Evolutionary conservation across 2,329 filamentous ascomycete species (phyloP).

Genomic region (Aspergillus pseudoglaucus): DNA sequence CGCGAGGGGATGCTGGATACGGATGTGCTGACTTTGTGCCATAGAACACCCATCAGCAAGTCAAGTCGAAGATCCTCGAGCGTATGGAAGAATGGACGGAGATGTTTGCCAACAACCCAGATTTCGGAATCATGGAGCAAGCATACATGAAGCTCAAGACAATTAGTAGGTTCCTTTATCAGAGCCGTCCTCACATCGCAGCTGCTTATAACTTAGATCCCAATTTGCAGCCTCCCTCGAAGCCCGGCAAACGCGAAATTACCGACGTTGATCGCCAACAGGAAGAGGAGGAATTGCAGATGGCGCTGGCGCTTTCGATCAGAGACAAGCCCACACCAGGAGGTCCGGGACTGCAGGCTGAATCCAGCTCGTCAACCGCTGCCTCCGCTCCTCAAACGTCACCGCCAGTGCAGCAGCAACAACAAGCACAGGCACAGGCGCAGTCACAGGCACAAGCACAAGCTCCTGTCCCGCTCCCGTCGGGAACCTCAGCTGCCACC

Average conservation of each 20-base stretch:
- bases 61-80: conserved; percentile 95
- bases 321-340: conserved; percentile 62
- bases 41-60: conserved; percentile 84
- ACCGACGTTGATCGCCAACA: conserved; percentile 86
- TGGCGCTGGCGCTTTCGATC: conserved; percentile 86
- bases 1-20: neutral
- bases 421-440: neutral
- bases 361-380: conserved; percentile 30
- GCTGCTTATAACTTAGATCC: conserved; percentile 59
- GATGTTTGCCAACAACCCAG: conserved; percentile 84
- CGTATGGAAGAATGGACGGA: conserved; percentile 94
- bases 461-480: conserved; percentile 49
- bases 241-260: conserved; percentile 86
- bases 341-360: conserved; percentile 31
- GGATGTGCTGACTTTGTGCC: conserved; percentile 1
- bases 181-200: conserved; percentile 9
- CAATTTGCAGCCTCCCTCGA: conserved; percentile 82
- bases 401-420: conserved; percentile 12
- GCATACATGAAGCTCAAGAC: conserved; percentile 82
- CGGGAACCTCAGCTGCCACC: conserved; percentile 89
- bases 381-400: conserved; percentile 19
- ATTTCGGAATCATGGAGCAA: conserved; percentile 95
- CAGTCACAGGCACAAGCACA: neutral
- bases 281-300: conserved; percentile 95
- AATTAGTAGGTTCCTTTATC: conserved; percentile 44